Percentiles rank a stretch among this genome's conserved stretches.
Evolutionary conservation across 495 filamentous ascomycete genomes (phyloP).

Genomic region (Eremomyces bilateralis): DNA sequence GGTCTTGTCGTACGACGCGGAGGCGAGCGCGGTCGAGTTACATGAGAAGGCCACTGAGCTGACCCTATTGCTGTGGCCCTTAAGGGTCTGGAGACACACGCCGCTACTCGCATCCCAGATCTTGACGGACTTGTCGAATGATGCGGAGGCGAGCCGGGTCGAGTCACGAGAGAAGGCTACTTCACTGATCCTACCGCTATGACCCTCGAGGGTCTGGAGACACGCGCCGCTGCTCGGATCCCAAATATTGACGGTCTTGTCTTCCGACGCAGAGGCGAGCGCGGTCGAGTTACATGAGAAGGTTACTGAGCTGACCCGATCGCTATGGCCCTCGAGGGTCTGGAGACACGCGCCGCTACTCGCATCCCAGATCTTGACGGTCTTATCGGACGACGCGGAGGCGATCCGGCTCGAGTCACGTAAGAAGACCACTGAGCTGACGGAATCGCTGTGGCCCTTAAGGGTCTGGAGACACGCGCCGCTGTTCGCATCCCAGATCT

Average conservation of each 20-base stretch:
- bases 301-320: conserved; percentile 1
- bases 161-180: conserved; percentile 9
- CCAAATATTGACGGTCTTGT: conserved; percentile 21
- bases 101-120: conserved; percentile 3
- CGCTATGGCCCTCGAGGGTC: conserved; percentile 2
- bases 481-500: conserved; percentile 9
- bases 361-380: conserved; percentile 1
- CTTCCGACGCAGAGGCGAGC: conserved; percentile 16
- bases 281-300: conserved; percentile 2
- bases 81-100: conserved; percentile 4
- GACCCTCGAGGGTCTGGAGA: conserved; percentile 10
- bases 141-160: conserved; percentile 4
- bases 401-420: too few relatives aligned
- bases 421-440: too few relatives aligned
- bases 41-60: conserved; percentile 1
- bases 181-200: conserved; percentile 8
- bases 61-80: conserved; percentile 3
- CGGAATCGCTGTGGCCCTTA: too few relatives aligned
- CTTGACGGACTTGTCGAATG: conserved; percentile 3
- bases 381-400: too few relatives aligned
- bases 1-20: neutral
- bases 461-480: too few relatives aligned
- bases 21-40: conserved; percentile 1
- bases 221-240: conserved; percentile 11
- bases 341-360: neutral